Conservation (phyloP, 768 basidiomycete species). For the Lyophyllum atratum region DNA sequence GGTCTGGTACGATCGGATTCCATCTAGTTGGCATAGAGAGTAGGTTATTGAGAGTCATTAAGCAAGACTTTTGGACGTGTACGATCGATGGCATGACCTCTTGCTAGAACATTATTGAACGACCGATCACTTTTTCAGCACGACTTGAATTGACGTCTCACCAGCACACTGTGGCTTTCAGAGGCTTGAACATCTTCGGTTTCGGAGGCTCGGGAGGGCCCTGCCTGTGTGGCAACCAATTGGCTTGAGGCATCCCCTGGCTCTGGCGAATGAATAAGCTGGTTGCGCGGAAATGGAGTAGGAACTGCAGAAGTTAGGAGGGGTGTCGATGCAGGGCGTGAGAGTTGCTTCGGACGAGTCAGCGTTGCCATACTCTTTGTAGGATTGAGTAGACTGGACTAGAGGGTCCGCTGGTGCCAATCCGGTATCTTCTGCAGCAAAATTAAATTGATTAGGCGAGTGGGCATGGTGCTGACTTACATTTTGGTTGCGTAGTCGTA, state of each 20-base stretch:
- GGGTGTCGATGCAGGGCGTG: slow-evolving; percentile 22
- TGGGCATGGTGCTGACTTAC: background rate
- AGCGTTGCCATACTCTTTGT: slow-evolving; percentile 38
- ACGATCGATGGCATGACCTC: slow-evolving; percentile 74
- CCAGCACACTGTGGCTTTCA: slow-evolving; percentile 14
- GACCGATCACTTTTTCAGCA: background rate
- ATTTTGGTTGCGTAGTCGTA: background rate
- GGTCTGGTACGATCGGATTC: slow-evolving; percentile 59
- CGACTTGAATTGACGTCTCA: slow-evolving; percentile 4
- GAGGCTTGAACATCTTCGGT: slow-evolving; percentile 1
- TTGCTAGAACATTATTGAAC: slow-evolving; percentile 36
- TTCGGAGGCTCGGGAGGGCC: slow-evolving; percentile 9
- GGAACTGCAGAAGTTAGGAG: slow-evolving; percentile 33
- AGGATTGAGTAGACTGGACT: background rate
- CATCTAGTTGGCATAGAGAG: slow-evolving; percentile 53
- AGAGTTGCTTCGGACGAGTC: slow-evolving; percentile 32
- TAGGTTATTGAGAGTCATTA: slow-evolving; percentile 73
- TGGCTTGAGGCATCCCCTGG: background rate
- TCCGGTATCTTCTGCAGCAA: background rate
- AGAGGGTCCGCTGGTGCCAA: background rate
- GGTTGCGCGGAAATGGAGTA: slow-evolving; percentile 42
- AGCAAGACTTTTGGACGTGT: slow-evolving; percentile 70
- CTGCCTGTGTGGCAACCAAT: slow-evolving; percentile 7
- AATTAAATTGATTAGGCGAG: background rate
- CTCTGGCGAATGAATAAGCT: slow-evolving; percentile 23